Conservation (phyloP, 176 grass and related monocot species). For the Zoysia japonica region DNA sequence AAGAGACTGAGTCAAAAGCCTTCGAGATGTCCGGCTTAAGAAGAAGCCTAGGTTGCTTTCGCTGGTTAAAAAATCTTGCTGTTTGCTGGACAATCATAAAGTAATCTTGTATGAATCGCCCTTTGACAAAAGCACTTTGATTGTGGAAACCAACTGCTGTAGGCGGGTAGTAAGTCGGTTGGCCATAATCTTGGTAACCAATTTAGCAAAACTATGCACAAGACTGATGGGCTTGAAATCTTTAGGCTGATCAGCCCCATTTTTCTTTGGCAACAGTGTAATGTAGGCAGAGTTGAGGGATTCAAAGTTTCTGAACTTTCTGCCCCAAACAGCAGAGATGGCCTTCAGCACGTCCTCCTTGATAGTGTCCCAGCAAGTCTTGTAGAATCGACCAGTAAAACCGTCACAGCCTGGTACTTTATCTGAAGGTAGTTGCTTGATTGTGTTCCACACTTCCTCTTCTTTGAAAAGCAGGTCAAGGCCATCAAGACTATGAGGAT, state of each 20-base stretch:
- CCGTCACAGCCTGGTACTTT: too few relatives aligned
- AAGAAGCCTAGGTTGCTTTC: neutral
- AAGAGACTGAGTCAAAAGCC: neutral
- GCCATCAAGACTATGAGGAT: too few relatives aligned
- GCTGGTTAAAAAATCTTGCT: neutral
- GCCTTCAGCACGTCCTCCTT: neutral
- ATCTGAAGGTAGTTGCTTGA: too few relatives aligned
- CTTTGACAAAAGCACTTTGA: neutral
- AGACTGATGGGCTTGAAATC: neutral
- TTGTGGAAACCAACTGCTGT: neutral
- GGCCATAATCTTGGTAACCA: neutral
- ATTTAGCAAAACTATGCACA: neutral
- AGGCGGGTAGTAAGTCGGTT: neutral
- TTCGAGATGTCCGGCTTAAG: neutral
- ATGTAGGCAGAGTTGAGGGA: too few relatives aligned
- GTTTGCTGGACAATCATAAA: neutral
- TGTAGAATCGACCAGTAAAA: too few relatives aligned
- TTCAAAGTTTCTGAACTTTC: too few relatives aligned
- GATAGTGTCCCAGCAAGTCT: too few relatives aligned
- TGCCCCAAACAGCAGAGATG: neutral
- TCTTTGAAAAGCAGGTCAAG: too few relatives aligned
- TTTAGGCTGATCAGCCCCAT: neutral
- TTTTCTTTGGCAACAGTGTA: neutral
- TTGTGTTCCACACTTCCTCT: too few relatives aligned
- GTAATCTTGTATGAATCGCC: neutral